Evolutionary conservation across 225 moss, liverwort and hornwort genomes (phyloP), one percentile per base, ranked within the genome.

Genomic region (Polytrichum commune): DNA sequence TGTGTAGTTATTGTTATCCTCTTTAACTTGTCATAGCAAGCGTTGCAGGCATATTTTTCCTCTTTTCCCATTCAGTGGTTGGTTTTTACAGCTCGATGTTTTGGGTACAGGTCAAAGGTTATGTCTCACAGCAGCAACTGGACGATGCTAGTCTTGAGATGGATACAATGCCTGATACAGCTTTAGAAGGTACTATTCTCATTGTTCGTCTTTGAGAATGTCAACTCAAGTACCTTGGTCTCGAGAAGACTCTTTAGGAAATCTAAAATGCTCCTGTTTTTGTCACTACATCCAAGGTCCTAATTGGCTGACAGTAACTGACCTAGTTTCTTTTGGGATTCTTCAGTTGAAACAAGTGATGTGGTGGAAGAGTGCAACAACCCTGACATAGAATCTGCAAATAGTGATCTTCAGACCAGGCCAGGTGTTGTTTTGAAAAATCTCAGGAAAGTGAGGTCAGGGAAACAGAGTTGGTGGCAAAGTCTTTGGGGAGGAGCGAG

Each of bases 121-220:
- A 82, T 74, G 85, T 90, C 64, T 85, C 92, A 53, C 94, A 90
- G 81, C 86, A 77, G 81, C 88, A 92, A 29, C 58, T 94, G 77
- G 94, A 94, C 76, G 92, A 92, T 74, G 90, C 92, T 62, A 92
- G 88, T 84, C 82, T 88, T 69, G 90, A 92, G 64, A 86, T 90
- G 79, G 83, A 74, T 19, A 79, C 88, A 54, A 75, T 83, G 29
- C 80, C 77, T 78, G 92, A 92, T 72, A 78, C 88, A 69, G 85
- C 86, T 23, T 74, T 94, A 56, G 92, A 94, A 83, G 93, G 93
- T 85, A 83, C 13, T 38, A 33, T 46, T 46, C 46, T 46, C 46
- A 46, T 46, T 46, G 46, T 46, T 38, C 16, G 13, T 16, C 46
- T 46, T 46, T 46, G 46, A 46, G 46, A 46, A 46, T 13, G 46